Evolutionary conservation across 1,284 basidiomycete genomes (phyloP).

Genomic region (Megacollybia platyphylla): DNA sequence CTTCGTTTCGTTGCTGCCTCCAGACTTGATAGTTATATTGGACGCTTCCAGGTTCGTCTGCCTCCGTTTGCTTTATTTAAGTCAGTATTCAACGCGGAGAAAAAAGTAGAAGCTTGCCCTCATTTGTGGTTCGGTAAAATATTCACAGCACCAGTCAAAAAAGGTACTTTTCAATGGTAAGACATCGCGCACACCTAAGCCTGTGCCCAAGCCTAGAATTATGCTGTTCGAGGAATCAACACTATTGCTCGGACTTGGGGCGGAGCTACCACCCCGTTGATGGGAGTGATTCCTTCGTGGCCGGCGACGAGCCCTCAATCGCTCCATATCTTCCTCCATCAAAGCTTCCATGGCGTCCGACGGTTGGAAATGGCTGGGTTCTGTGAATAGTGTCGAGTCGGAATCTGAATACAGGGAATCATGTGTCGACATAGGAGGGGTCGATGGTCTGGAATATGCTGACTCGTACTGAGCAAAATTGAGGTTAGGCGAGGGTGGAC

Average conservation of each 20-base stretch:
- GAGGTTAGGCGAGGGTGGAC: slow-evolving; percentile 66
- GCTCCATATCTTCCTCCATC: slow-evolving; percentile 85
- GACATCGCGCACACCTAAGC: slow-evolving; percentile 54
- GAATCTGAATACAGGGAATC: not conserved
- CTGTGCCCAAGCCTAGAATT: slow-evolving; percentile 64
- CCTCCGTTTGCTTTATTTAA: slow-evolving; percentile 68
- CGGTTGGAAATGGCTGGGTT: slow-evolving; percentile 36
- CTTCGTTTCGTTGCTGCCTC: slow-evolving; percentile 87
- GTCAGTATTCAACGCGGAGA: slow-evolving; percentile 1
- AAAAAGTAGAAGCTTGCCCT: slow-evolving; percentile 40
- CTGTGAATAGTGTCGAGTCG: not conserved
- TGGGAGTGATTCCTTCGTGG: slow-evolving; percentile 24
- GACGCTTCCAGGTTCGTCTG: slow-evolving; percentile 88
- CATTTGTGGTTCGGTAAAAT: slow-evolving; percentile 98
- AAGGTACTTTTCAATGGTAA: slow-evolving; percentile 86
- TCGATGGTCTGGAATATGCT: slow-evolving; percentile 48
- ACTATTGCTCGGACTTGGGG: slow-evolving; percentile 60
- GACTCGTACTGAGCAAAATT: slow-evolving; percentile 66
- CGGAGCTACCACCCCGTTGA: slow-evolving; percentile 16
- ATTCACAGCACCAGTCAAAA: slow-evolving; percentile 95
- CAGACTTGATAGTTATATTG: slow-evolving; percentile 95
- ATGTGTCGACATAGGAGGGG: slow-evolving; percentile 16
- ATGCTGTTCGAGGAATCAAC: slow-evolving; percentile 56
- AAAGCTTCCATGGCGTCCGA: slow-evolving; percentile 77
- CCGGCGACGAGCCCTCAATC: slow-evolving; percentile 59